Evolutionary conservation across 75 land plant species (phyloP).

Genomic region (Selaginella moellendorffii): DNA sequence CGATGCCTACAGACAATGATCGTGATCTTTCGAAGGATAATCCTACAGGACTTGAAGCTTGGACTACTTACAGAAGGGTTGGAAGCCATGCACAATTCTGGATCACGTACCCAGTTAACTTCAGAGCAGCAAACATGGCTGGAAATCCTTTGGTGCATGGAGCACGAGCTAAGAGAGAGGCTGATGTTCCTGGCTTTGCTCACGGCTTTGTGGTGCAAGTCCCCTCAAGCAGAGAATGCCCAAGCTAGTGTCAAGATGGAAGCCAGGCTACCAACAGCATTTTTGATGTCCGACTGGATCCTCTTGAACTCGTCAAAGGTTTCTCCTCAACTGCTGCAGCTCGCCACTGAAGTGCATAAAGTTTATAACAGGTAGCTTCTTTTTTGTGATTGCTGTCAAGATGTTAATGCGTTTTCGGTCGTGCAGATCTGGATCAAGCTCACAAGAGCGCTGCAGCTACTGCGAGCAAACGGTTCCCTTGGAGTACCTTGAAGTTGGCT

Average conservation of each 20-base stretch:
- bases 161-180: constrained; percentile 22
- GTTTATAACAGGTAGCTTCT: constrained; percentile 14
- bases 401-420: background rate
- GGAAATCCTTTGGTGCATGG: constrained; percentile 10
- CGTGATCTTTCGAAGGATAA: background rate
- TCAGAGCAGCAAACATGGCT: constrained; percentile 2
- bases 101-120: background rate
- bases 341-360: constrained; percentile 9
- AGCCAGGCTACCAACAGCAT: constrained; percentile 2
- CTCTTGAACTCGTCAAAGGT: constrained; percentile 13
- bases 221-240: constrained; percentile 7
- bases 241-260: constrained; percentile 5
- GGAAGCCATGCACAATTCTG: background rate
- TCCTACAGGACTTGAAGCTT: background rate
- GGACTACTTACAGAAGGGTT: background rate
- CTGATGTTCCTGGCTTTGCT: constrained; percentile 4
- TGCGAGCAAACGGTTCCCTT: constrained; percentile 16
- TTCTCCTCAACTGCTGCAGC: constrained; percentile 14
- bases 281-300: constrained; percentile 15
- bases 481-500: constrained; percentile 15
- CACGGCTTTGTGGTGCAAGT: background rate
- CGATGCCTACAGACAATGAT: background rate
- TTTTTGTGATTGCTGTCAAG: background rate
- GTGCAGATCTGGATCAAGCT: background rate
- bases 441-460: constrained; percentile 12